Evolutionary conservation across 305 asterid species (phyloP).

Genomic region (Caryopteris hybrid): DNA sequence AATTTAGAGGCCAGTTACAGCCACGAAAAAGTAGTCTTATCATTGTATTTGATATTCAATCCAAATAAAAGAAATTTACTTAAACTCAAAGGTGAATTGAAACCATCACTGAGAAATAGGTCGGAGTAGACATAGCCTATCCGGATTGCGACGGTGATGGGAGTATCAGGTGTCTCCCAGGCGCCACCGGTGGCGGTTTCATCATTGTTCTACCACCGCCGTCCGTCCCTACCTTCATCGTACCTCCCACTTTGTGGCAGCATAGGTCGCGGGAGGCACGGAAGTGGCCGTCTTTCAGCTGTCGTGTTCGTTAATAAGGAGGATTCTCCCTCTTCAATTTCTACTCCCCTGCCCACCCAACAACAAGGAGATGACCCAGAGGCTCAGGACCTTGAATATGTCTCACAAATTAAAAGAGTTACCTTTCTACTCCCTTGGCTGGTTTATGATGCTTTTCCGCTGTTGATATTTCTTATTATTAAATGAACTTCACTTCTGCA

Average conservation of each 20-base stretch:
- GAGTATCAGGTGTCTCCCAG: constrained; percentile 26
- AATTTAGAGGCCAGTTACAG: neutral
- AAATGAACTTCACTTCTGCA: neutral
- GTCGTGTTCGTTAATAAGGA: constrained; percentile 36
- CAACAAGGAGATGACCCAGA: constrained; percentile 38
- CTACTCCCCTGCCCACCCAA: constrained; percentile 22
- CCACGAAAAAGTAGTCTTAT: constrained; percentile 11
- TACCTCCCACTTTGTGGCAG: constrained; percentile 5
- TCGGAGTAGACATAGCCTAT: neutral
- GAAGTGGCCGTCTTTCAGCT: constrained; percentile 25
- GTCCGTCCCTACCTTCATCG: neutral
- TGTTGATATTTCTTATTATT: neutral
- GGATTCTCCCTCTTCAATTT: constrained; percentile 27
- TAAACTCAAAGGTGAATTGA: neutral
- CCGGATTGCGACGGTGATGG: neutral
- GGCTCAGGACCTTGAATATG: constrained; percentile 60
- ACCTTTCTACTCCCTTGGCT: neutral
- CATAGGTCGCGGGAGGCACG: constrained; percentile 17
- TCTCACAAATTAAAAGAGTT: constrained; percentile 65
- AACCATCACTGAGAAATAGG: too few species aligned
- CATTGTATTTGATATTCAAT: neutral
- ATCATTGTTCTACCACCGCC: constrained; percentile 16
- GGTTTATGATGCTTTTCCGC: neutral
- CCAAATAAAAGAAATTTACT: neutral
- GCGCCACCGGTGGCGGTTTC: constrained; percentile 24